Base-by-base conservation (phyloP, 1,284 basidiomycete species). In the Rhodotorula sp. region DNA sequence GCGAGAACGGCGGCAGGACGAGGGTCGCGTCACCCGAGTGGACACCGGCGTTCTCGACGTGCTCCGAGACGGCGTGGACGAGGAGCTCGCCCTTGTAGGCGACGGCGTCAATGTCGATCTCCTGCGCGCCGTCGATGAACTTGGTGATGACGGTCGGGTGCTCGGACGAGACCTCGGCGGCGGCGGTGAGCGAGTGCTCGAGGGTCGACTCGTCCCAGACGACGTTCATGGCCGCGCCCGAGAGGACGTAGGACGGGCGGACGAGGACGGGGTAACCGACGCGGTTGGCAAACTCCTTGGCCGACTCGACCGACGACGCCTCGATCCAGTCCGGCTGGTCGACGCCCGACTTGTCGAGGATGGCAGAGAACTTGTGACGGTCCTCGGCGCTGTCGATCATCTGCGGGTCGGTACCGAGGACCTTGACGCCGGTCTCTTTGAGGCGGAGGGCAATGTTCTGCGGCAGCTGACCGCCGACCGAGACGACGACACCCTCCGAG, bases 181-280 rank as follows among this genome's bases (percentile, higher is more conserved):
- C 97, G 18, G 92, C 91, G 21, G 93, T 94, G 59, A 99, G 88
- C 79, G 93, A 93, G 84, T 97, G 90, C 78, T 96, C 90, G 60
- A 99, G 86, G 15, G 89, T 85, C 23, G 90, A 87, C 82, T 96
- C 93, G 81, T 97, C 93, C 34, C 71, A 92, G 49, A 99, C 94
- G 65, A 99, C 95, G 83, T 97, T 99, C 97, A 99, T 99, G 26
- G 97, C 97, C 51, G 97, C 96, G 72, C 97, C 97, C 16, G 95
- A 99, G 52, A 99, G 88, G 61, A 99, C 97, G 82, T 99, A 99
- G 0, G 94, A 97, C 14, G 95, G 95, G 65, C 94, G 91, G 78
- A 97, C 93, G 66, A 97, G 89, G 72, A 97, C 93, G 23, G 95
- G 95, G 83, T 97, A 97, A 67, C 88, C 87, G 74, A 98, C 97